These are phyloP conservation scores for Kwoniella bestiolae DNA, from an alignment of 768 basidiomycete species.

Conservation along the genomic window DNA sequence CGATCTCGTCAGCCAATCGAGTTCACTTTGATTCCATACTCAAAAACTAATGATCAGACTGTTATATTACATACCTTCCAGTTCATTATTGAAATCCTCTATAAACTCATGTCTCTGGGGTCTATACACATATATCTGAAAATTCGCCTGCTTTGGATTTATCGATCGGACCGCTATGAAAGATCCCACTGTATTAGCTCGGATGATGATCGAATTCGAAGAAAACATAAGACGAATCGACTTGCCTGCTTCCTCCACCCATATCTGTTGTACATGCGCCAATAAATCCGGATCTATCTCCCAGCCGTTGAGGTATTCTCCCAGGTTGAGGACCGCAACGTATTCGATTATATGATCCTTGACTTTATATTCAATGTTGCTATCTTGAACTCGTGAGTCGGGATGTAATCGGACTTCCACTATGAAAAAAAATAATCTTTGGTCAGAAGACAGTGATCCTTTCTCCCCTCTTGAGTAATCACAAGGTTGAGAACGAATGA, in stretches of 20 bases:
- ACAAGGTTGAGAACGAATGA: not conserved
- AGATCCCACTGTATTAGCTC: no score
- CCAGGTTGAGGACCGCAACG: conserved; percentile 40
- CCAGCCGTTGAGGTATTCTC: conserved; percentile 78
- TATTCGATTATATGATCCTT: not conserved
- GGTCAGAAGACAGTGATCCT: no score
- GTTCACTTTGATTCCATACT: not conserved
- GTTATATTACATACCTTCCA: not conserved
- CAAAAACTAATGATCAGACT: not conserved
- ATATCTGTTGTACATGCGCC: conserved; percentile 75
- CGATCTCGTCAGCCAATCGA: not conserved
- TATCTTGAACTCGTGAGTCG: not conserved
- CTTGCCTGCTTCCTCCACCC: conserved; percentile 65
- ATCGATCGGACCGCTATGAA: no score
- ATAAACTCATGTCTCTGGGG: conserved; percentile 73
- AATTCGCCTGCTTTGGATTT: conserved; percentile 34
- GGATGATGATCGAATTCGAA: no score
- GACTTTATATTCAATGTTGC: no score
- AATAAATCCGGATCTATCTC: conserved; percentile 72
- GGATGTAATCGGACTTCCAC: conserved; percentile 14
- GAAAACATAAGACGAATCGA: no score
- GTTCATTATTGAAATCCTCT: conserved; percentile 48
- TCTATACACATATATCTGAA: conserved; percentile 91
- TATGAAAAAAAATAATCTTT: no score
- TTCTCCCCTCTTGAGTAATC: no score